Base-by-base conservation (phyloP, 192 early-diverging fungal species). In the Linderina pennispora region DNA sequence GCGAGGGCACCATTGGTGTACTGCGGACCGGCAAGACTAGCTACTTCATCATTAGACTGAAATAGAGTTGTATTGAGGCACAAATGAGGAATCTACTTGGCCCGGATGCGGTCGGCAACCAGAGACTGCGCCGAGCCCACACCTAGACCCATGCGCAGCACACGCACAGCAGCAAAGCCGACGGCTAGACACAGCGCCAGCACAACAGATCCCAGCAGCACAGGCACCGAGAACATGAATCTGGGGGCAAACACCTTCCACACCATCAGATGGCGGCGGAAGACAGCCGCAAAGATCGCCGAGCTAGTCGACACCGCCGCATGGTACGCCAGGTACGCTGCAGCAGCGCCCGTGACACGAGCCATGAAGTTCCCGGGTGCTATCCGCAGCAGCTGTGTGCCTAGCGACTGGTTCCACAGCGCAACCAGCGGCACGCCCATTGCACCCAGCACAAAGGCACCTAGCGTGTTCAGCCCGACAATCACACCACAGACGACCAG, bases 191-290 rank as follows among this genome's bases (percentile, higher is more conserved):
- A 33, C 20, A 70, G 26, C 23, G 47, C 40, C n/a, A 34, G 42
- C 4, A 32, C 37, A 13, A 23, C 24, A 3, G 55, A 41, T 8
- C 34, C 36, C 7, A 70, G 39, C 9, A 53, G 25, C 3, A 63
- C 56, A 0, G 66, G 66, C 8, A 41, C 55, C 1, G 66, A 34
- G 18, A 89, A 58, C 65, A 97, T 78, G 48, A 88, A 92, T 49
- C 92, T 75, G 1, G 94, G 92, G 8, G 88, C 91, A 86, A 91
- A 97, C 8, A 95, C 78, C 47, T 90, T 91, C 94, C 92, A 97
- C n/a, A 92, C 89, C 94, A 95, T 95, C 48, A 95, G 75, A 62
- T 97, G 92, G 1, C 94, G 71, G 35, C 88, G 62, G 58, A 90
- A 87, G 52, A 69, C 61, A 8, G 78, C 85, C 0, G 83, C 87